Base-by-base conservation (phyloP, 768 basidiomycete genomes). In the Leucocoprinus sp. region DNA sequence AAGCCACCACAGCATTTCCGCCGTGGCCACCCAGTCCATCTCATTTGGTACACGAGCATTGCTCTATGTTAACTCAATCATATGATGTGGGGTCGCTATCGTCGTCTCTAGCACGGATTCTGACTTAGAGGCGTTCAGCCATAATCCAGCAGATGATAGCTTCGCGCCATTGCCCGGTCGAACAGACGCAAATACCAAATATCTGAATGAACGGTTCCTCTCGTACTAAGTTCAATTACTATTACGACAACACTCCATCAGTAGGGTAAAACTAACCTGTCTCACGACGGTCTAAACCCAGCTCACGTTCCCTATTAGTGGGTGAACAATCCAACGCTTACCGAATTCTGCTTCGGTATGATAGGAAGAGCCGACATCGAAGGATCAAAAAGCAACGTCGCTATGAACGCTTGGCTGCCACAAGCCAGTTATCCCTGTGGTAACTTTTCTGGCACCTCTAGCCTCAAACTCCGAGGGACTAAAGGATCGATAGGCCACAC, bases 221-320 rank as follows among this genome's bases (percentile, higher is more conserved):
- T 80, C 74, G 76, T 81, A 82, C 80, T 82, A 79, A 76, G 77
- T 75, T 76, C 74, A 76, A 82, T 80, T 81, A 78, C 78, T 76
- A 71, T 81, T 75, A 72, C 71, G 73, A 78, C 67, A 69, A 80
- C 76, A 61, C 75, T 75, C 72, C 79, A 81, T 80, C 77, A 81
- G 77, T 79, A 82, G 78, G 77, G 79, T 82, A 82, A 81, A 82
- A 82, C 78, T 82, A 82, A 82, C 78, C 80, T 82, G 78, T 82
- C 80, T 80, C 79, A 81, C 76, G 74, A 82, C 72, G 75, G 79
- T 80, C 79, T 80, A 81, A 81, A 80, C 78, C 78, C 78, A 80
- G 78, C 78, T 79, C 78, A 79, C 73, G 72, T 78, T 81, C 76
- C 80, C 78, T 80, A 80, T 79, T 78, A 65, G 61, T 64, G 78